Conservation (phyloP, 768 basidiomycete species). For the Xerocomus brunneocitrinus region DNA sequence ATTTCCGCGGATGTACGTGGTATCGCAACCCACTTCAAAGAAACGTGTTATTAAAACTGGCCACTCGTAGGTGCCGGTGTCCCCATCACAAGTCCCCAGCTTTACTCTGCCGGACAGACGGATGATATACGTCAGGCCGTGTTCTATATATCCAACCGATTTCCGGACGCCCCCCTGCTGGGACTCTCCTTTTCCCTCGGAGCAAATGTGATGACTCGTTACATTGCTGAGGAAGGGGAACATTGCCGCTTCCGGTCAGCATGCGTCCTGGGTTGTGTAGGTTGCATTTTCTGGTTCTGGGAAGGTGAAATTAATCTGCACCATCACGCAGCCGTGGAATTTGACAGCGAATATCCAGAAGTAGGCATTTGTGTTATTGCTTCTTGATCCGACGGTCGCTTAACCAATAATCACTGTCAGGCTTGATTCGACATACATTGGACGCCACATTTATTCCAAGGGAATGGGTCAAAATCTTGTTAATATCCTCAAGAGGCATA, state of each 20-base stretch:
- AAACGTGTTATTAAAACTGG: slow-evolving; percentile 13
- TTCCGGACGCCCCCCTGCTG: slow-evolving; percentile 76
- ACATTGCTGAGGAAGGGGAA: slow-evolving; percentile 79
- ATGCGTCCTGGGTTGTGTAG: slow-evolving; percentile 70
- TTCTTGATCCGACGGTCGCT: slow-evolving; percentile 6
- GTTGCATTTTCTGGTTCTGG: slow-evolving; percentile 26
- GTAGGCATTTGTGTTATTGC: slow-evolving; percentile 22
- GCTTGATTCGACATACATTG: slow-evolving; percentile 50
- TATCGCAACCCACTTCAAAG: slow-evolving; percentile 2
- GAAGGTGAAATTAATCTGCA: slow-evolving; percentile 9
- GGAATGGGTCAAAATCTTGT: slow-evolving; percentile 75
- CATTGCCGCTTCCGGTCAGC: slow-evolving; percentile 58
- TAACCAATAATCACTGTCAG: slow-evolving; percentile 32
- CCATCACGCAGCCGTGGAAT: slow-evolving; percentile 45
- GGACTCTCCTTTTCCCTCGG: slow-evolving; percentile 94
- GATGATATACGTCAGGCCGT: slow-evolving; percentile 84
- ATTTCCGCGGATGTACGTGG: slow-evolving; percentile 84
- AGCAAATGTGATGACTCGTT: slow-evolving; percentile 85
- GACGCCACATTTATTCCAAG: slow-evolving; percentile 65
- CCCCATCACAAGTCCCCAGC: slow-evolving; percentile 73
- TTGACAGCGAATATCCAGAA: slow-evolving; percentile 33
- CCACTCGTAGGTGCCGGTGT: slow-evolving; percentile 67
- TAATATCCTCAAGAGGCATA: slow-evolving; percentile 51
- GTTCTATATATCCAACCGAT: slow-evolving; percentile 64
- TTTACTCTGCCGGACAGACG: slow-evolving; percentile 88